Percentiles rank a stretch among this genome's conserved stretches.
Conservation (phyloP, 1,284 basidiomycete genomes). For the Leccinum cinnamomeum region DNA sequence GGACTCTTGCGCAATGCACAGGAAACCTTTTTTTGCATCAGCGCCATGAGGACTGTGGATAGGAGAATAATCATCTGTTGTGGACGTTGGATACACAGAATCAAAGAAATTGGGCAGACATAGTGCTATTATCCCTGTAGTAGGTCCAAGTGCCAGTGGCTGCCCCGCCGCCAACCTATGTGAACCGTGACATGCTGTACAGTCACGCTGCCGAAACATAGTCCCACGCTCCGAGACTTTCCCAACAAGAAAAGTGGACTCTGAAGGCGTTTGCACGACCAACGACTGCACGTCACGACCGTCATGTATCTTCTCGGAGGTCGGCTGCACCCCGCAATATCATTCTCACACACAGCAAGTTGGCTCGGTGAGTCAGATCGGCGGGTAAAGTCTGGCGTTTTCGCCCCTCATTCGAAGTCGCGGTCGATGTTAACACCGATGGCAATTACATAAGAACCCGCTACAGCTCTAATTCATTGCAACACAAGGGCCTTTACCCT, state of each 20-base stretch:
- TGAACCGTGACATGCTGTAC: conserved; percentile 14
- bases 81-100: background rate
- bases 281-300: background rate
- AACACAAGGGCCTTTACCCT: conserved; percentile 10
- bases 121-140: background rate
- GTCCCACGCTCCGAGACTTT: background rate
- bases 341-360: conserved; percentile 36
- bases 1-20: conserved; percentile 1
- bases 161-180: conserved; percentile 2
- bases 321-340: conserved; percentile 9
- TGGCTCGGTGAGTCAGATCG: conserved; percentile 33
- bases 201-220: background rate
- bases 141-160: background rate
- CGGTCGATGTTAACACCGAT: conserved; percentile 26
- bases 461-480: conserved; percentile 22
- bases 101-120: background rate
- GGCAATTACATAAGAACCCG: conserved; percentile 15
- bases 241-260: background rate
- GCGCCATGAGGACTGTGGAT: background rate
- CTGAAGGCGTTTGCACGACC: background rate
- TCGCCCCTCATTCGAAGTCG: conserved; percentile 15
- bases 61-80: background rate
- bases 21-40: conserved; percentile 4
- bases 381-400: conserved; percentile 32
- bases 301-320: conserved; percentile 16